A percentile compares a stretch with the other conserved stretches of the same genome.
phyloP scores from a whole-genome alignment of 257 asterid species.

The Verbascum thapsus region DNA sequence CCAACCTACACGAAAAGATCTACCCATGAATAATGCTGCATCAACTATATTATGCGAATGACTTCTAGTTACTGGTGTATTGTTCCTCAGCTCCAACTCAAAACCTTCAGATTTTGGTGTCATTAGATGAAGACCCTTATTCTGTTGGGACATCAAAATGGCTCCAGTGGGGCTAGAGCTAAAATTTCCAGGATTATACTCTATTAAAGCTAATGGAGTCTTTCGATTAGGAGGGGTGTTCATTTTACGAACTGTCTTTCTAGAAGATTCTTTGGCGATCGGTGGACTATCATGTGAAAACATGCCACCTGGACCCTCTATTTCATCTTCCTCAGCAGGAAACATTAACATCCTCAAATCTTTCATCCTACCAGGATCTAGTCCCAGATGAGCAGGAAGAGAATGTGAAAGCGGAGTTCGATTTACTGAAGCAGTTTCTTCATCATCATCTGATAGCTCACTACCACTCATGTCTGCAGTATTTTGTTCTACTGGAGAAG shows the following conservation, averaged over 20 bases:
- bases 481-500: constrained; percentile 56
- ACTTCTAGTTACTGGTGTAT: constrained; percentile 65
- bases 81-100: constrained; percentile 58
- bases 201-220: constrained; percentile 88
- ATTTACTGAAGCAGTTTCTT: constrained; percentile 47
- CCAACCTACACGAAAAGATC: constrained; percentile 99
- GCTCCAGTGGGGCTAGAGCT: constrained; percentile 66
- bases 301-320: constrained; percentile 46
- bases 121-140: constrained; percentile 58
- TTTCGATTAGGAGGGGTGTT: constrained; percentile 62
- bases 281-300: constrained; percentile 46
- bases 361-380: constrained; percentile 84
- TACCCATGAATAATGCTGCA: constrained; percentile 97
- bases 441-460: constrained; percentile 64
- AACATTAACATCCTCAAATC: constrained; percentile 78
- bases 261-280: constrained; percentile 53
- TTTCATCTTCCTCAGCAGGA: constrained; percentile 65
- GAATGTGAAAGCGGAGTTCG: constrained; percentile 76
- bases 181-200: constrained; percentile 71
- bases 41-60: constrained; percentile 81
- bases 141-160: constrained; percentile 78
- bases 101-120: constrained; percentile 70
- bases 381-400: constrained; percentile 97
- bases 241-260: constrained; percentile 36
- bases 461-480: constrained; percentile 47